Conservation (phyloP, 768 basidiomycete species). For the Leucocoprinus sp. region DNA sequence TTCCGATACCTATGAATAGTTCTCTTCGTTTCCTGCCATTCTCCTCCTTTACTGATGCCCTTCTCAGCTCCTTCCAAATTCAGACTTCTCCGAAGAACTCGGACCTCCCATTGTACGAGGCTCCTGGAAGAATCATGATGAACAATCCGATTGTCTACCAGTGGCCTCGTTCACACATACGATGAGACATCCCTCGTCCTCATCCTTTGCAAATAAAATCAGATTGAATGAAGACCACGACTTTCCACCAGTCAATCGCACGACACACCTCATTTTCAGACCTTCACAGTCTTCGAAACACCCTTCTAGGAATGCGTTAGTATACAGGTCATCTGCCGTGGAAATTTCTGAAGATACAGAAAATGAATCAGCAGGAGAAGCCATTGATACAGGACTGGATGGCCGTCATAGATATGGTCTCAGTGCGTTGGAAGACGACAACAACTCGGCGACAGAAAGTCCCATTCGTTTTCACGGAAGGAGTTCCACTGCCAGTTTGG, state of each 20-base stretch:
- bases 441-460: conserved; percentile 24
- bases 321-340: conserved; percentile 1
- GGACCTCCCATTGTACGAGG: conserved; percentile 55
- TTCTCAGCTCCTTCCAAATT: conserved; percentile 49
- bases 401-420: conserved; percentile 30
- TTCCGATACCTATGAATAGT: not conserved
- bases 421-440: conserved; percentile 24
- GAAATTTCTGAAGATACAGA: conserved; percentile 16
- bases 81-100: conserved; percentile 53
- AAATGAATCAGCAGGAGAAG: conserved; percentile 24
- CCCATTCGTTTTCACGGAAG: conserved; percentile 54
- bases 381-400: conserved; percentile 23
- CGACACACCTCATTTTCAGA: conserved; percentile 24
- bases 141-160: conserved; percentile 4
- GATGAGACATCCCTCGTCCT: conserved; percentile 5
- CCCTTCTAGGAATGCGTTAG: not conserved
- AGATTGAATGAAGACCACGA: not conserved
- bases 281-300: conserved; percentile 7
- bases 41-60: conserved; percentile 3
- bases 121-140: conserved; percentile 44
- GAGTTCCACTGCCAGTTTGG: conserved; percentile 48
- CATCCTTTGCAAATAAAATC: conserved; percentile 14
- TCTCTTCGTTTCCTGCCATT: not conserved
- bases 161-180: conserved; percentile 10
- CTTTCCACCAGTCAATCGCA: conserved; percentile 13